Evolutionary conservation across 2,329 filamentous ascomycete genomes (phyloP), one percentile per base, ranked within the genome.

Genomic region (Alternaria sp.): DNA sequence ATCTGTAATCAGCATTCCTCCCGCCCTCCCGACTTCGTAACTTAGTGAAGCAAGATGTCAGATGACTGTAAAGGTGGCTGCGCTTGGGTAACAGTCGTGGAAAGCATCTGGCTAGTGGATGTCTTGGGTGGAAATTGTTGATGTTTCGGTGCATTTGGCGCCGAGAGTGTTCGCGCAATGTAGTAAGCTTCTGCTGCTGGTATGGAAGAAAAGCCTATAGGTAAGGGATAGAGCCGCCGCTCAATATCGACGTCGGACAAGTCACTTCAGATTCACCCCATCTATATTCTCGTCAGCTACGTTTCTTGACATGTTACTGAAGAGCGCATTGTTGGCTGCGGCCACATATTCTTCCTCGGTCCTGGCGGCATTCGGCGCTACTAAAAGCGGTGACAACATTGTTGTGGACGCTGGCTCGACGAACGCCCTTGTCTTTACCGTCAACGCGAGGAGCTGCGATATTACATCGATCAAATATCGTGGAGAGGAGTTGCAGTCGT

Each of bases 381-480:
- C 77, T 1, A 73, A 74, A 25, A 71, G 67, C 30, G 72, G 71
- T 13, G 63, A 67, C 58, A 72, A 72, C 43, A 76, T 74, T 32
- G 68, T 77, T n/a, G 69, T 80, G 10, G 78, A 80, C 61, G 73
- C 78, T 4, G 79, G 77, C 3, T 74, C 77, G 1, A 62, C 67
- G 23, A 76, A 79, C 47, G 19, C 74, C 6, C 63, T 81, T n/a
- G 66, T 73, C 9, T 71, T 80, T 17, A 77, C 75, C 8, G 76
- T 81, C 13, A 73, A 76, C 28, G 65, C 83, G 50, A 81, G 80
- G 15, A 89, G 80, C 73, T 90, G 88, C 67, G 89, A 90, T 68
- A 88, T 91, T 74, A 89, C 84, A 13, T 90, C 88, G 0, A 86
- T 91, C 74, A 83, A 84, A 57, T 90, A 84, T 72, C 85, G 86